Conservation (phyloP, 306 rosid species). For the Quillaja saponaria region DNA sequence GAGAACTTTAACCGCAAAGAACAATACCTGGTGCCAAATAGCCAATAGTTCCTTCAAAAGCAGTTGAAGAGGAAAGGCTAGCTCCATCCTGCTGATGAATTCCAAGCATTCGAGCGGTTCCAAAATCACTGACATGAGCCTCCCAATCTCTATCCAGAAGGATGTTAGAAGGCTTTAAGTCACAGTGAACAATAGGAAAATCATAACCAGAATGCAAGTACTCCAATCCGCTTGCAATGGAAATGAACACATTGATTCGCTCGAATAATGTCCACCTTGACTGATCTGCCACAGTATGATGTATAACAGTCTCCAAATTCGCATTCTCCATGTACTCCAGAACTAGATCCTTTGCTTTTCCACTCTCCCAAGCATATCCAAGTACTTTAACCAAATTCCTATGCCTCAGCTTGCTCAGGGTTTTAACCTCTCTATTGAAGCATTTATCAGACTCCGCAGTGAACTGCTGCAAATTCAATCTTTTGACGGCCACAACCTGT, state of each 20-base stretch:
- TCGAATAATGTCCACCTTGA: slow-evolving; percentile 62
- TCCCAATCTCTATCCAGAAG: slow-evolving; percentile 71
- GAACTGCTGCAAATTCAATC: slow-evolving; percentile 66
- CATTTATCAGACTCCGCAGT: slow-evolving; percentile 60
- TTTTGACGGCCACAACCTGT: slow-evolving; percentile 61
- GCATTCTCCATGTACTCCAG: slow-evolving; percentile 78
- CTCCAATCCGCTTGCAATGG: slow-evolving; percentile 75
- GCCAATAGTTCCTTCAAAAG: slow-evolving; percentile 78
- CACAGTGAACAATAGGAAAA: slow-evolving; percentile 81
- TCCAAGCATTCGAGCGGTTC: slow-evolving; percentile 83
- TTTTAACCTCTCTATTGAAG: slow-evolving; percentile 69
- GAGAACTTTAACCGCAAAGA: too few relatives aligned
- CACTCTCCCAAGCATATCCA: slow-evolving; percentile 89
- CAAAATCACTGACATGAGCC: slow-evolving; percentile 92
- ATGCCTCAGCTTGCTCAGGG: slow-evolving; percentile 72
- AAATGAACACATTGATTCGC: slow-evolving; percentile 50
- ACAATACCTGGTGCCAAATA: slow-evolving; percentile 82
- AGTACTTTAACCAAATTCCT: slow-evolving; percentile 82
- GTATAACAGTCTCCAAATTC: slow-evolving; percentile 72
- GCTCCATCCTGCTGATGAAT: slow-evolving; percentile 62
- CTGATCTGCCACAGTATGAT: slow-evolving; percentile 39
- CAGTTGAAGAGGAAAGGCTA: slow-evolving; percentile 59
- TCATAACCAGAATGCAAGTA: slow-evolving; percentile 77
- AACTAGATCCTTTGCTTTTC: slow-evolving; percentile 77
- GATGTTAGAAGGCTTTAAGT: slow-evolving; percentile 85